Percentiles rank a stretch among this genome's conserved stretches.
phyloP scores from a whole-genome alignment of 2,329 filamentous ascomycete genomes.

The Trichoderma harzianum region DNA sequence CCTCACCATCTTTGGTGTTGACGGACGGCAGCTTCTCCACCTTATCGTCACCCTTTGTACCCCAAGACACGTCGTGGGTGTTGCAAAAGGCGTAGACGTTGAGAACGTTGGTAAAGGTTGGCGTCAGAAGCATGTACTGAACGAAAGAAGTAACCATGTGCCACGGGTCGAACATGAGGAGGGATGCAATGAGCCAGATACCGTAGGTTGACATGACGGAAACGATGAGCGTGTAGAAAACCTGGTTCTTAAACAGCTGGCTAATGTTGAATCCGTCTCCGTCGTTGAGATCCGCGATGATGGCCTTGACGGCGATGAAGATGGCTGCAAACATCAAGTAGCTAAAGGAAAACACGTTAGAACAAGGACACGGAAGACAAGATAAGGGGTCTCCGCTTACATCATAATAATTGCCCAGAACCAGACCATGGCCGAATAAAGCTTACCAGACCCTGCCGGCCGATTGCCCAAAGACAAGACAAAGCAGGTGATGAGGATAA shows the following conservation, averaged over 20 bases:
- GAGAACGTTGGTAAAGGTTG: constrained; percentile 96
- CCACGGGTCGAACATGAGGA: constrained; percentile 97
- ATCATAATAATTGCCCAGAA: constrained; percentile 97
- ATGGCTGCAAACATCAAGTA: constrained; percentile 94
- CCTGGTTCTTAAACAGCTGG: constrained; percentile 77
- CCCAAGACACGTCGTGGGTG: constrained; percentile 96
- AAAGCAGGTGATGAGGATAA: constrained; percentile 89
- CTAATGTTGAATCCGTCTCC: constrained; percentile 62
- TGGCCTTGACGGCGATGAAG: constrained; percentile 86
- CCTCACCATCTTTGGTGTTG: constrained; percentile 80
- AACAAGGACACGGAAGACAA: not conserved
- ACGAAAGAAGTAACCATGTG: constrained; percentile 97
- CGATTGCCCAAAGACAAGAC: constrained; percentile 92
- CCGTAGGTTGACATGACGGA: constrained; percentile 89
- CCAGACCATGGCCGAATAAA: constrained; percentile 96
- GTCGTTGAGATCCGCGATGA: constrained; percentile 65
- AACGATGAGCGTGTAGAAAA: constrained; percentile 92
- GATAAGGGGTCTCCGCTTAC: constrained; percentile 44
- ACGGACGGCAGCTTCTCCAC: constrained; percentile 85
- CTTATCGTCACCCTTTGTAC: constrained; percentile 97
- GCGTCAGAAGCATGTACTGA: constrained; percentile 92
- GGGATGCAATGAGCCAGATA: constrained; percentile 85
- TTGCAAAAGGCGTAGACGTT: constrained; percentile 99
- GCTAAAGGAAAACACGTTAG: constrained; percentile 38
- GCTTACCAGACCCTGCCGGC: constrained; percentile 86